These are phyloP conservation scores for Aspergillus viridinutans DNA, from an alignment of 2,329 filamentous ascomycete species.

Conservation along the genomic window DNA sequence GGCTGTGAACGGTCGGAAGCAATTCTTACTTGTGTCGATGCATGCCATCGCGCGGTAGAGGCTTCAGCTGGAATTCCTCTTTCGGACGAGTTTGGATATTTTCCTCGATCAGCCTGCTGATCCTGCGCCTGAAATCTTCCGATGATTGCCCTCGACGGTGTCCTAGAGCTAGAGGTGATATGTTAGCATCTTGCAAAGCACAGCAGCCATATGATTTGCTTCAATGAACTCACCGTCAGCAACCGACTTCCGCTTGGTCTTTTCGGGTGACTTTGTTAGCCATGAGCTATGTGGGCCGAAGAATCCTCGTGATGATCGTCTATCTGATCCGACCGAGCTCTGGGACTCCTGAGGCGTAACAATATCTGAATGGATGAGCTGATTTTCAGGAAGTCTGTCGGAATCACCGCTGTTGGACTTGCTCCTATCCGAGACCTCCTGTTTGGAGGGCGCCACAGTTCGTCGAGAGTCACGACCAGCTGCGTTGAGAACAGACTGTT, in stretches of 20 bases:
- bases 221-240: slow-evolving; percentile 8
- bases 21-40: slow-evolving; percentile 1
- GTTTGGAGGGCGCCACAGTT: not conserved
- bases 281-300: slow-evolving; percentile 17
- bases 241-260: slow-evolving; percentile 6
- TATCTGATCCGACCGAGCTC: not conserved
- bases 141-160: slow-evolving; percentile 25
- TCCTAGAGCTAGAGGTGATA: slow-evolving; percentile 9
- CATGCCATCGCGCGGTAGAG: slow-evolving; percentile 8
- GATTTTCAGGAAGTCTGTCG: slow-evolving; percentile 4
- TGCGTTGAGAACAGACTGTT: not conserved
- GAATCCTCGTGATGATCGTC: slow-evolving; percentile 8
- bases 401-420: slow-evolving; percentile 3
- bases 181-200: not conserved
- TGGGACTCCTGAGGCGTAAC: not conserved
- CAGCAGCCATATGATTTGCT: not conserved
- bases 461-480: slow-evolving; percentile 1
- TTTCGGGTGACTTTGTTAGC: slow-evolving; percentile 15
- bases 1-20: not conserved
- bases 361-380: slow-evolving; percentile 2
- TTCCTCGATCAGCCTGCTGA: slow-evolving; percentile 32
- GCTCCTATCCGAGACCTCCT: not conserved
- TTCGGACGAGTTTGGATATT: slow-evolving; percentile 19
- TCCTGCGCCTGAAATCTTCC: slow-evolving; percentile 29
- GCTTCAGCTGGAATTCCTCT: slow-evolving; percentile 23